phyloP scores from a whole-genome alignment of 75 land plant species.

The Selaginella moellendorffii region DNA sequence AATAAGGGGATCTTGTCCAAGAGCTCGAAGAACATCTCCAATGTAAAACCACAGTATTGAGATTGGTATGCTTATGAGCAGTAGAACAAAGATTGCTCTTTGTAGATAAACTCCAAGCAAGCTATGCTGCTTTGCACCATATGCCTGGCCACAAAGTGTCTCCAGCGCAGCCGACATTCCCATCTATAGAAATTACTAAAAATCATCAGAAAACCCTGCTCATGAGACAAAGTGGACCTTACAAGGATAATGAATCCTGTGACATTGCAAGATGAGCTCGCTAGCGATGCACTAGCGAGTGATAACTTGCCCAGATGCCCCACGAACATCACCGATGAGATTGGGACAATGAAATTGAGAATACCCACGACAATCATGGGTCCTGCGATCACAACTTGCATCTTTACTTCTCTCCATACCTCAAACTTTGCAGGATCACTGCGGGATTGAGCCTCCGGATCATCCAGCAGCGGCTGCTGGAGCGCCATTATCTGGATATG shows the following conservation, averaged over 20 bases:
- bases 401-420: conserved; percentile 17
- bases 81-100: neutral
- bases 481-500: too few relatives aligned
- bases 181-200: too few relatives aligned
- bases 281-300: conserved; percentile 50
- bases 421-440: too few relatives aligned
- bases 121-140: conserved; percentile 3
- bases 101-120: neutral
- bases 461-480: too few relatives aligned
- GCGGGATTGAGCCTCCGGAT: too few relatives aligned
- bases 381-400: conserved; percentile 24
- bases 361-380: conserved; percentile 26
- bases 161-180: conserved; percentile 1
- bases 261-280: too few relatives aligned
- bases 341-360: conserved; percentile 18
- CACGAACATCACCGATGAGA: conserved; percentile 51
- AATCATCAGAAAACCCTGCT: too few relatives aligned
- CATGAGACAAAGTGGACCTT: too few relatives aligned
- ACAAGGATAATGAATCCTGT: too few relatives aligned
- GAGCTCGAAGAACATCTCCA: conserved; percentile 7
- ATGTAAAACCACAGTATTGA: neutral
- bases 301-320: conserved; percentile 65
- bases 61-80: neutral
- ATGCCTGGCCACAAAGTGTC: conserved; percentile 7
- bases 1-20: conserved; percentile 25